A percentile compares a stretch with the other conserved stretches of the same genome.
phyloP scores from a whole-genome alignment of 768 basidiomycete species.

The Trametes cinnabarina region DNA sequence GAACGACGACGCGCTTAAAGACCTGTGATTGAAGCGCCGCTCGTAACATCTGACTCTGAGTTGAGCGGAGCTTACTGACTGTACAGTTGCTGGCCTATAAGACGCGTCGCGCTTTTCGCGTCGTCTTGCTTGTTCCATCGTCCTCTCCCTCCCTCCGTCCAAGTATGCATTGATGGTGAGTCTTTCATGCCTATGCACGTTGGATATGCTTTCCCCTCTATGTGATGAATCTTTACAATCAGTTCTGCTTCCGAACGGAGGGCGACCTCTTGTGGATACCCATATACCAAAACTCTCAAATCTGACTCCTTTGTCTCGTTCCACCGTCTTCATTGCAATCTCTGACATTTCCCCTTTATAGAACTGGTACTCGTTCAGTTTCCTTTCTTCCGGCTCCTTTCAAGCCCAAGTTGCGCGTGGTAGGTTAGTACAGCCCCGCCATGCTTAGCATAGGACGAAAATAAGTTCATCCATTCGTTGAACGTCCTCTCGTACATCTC shows the following conservation, averaged over 20 bases:
- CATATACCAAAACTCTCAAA: slow-evolving; percentile 53
- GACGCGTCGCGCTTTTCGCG: neutral
- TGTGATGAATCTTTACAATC: slow-evolving; percentile 50
- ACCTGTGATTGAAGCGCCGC: neutral
- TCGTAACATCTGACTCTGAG: neutral
- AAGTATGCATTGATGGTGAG: neutral
- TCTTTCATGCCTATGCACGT: neutral
- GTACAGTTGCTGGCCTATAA: slow-evolving; percentile 38
- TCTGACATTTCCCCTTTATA: neutral
- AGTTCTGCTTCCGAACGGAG: slow-evolving; percentile 84
- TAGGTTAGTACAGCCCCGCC: slow-evolving; percentile 13
- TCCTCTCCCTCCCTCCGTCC: neutral
- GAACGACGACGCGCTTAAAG: neutral
- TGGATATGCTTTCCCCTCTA: slow-evolving; percentile 13
- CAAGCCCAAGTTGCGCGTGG: neutral
- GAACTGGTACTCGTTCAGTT: too few relatives aligned
- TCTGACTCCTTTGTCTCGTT: slow-evolving; percentile 39
- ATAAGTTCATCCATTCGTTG: slow-evolving; percentile 87
- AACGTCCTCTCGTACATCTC: slow-evolving; percentile 41
- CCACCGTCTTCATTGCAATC: neutral
- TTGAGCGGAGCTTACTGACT: slow-evolving; percentile 38
- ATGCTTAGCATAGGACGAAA: slow-evolving; percentile 52
- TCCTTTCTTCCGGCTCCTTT: neutral
- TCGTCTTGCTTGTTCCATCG: slow-evolving; percentile 3
- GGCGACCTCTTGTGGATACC: slow-evolving; percentile 74